Evolutionary conservation across 2,329 filamentous ascomycete species (phyloP).

Genomic region (Aspergillus fructus): DNA sequence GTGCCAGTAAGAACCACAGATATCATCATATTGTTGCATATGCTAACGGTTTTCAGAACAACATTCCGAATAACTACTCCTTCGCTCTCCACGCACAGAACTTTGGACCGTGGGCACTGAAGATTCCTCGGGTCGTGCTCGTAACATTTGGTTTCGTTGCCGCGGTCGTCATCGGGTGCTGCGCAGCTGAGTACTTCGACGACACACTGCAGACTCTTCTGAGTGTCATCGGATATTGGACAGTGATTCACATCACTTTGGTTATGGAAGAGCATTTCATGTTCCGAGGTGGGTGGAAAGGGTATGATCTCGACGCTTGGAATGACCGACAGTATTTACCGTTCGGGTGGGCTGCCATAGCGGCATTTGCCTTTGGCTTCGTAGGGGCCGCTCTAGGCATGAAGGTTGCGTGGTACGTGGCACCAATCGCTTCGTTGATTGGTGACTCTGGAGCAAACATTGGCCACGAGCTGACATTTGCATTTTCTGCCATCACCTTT

Average conservation of each 20-base stretch:
- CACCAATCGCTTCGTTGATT: constrained; percentile 31
- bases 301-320: constrained; percentile 37
- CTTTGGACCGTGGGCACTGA: constrained; percentile 34
- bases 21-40: background rate
- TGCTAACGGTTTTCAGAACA: constrained; percentile 24
- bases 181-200: constrained; percentile 31
- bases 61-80: constrained; percentile 40
- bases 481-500: constrained; percentile 31
- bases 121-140: constrained; percentile 31
- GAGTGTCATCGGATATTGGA: constrained; percentile 52
- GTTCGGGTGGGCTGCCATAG: constrained; percentile 36
- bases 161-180: constrained; percentile 34
- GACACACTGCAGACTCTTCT: constrained; percentile 47
- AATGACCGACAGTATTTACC: constrained; percentile 26
- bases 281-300: constrained; percentile 33
- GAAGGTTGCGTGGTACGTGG: constrained; percentile 37
- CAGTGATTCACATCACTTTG: constrained; percentile 39
- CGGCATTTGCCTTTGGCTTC: constrained; percentile 33
- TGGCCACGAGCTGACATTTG: constrained; percentile 35
- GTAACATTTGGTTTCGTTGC: constrained; percentile 36
- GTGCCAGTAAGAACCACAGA: constrained; percentile 26
- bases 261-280: constrained; percentile 36
- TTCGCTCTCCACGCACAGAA: constrained; percentile 38
- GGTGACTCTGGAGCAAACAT: constrained; percentile 33
- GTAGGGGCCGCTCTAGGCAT: constrained; percentile 35